A percentile compares a stretch with the other conserved stretches of the same genome.
Evolutionary conservation across 2,329 filamentous ascomycete species (phyloP).

Genomic region (Pseudogymnoascus sp.): DNA sequence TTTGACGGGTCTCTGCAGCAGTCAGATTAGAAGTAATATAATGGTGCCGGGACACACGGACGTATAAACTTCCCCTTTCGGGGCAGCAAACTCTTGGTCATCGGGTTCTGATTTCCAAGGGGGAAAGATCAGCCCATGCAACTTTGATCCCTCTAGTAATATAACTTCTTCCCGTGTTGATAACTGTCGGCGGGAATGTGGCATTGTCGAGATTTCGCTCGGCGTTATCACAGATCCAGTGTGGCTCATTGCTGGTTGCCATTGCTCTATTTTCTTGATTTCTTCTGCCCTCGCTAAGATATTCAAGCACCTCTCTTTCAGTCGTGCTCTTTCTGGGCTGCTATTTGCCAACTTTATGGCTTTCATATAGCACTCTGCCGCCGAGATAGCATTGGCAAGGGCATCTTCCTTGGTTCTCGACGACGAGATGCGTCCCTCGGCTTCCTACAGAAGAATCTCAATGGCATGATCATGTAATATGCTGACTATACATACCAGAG

Average conservation of each 20-base stretch:
- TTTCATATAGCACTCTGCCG: constrained; percentile 74
- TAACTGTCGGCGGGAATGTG: constrained; percentile 47
- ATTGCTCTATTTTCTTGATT: constrained; percentile 49
- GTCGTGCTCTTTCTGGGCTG: constrained; percentile 53
- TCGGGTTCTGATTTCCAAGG: constrained; percentile 66
- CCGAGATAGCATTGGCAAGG: constrained; percentile 64
- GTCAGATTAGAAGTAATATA: constrained; percentile 16
- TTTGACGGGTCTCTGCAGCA: constrained; percentile 55
- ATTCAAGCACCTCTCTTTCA: constrained; percentile 60
- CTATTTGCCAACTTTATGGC: constrained; percentile 55
- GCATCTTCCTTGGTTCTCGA: constrained; percentile 53
- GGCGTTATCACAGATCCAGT: constrained; percentile 16
- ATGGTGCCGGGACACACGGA: constrained; percentile 38
- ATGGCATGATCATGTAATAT: not conserved
- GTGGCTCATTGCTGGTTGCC: constrained; percentile 13
- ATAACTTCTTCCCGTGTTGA: constrained; percentile 68
- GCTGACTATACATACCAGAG: constrained; percentile 3
- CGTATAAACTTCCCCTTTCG: constrained; percentile 48
- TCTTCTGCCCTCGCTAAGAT: constrained; percentile 65
- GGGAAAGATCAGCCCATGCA: constrained; percentile 77
- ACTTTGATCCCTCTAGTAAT: constrained; percentile 63
- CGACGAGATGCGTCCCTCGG: constrained; percentile 42
- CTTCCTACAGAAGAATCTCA: constrained; percentile 33
- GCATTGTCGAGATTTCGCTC: constrained; percentile 19
- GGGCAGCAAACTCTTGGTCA: constrained; percentile 50